Evolutionary conservation across 768 basidiomycete genomes (phyloP), one percentile per base, ranked within the genome.

Genomic region (Lyophyllum semitale): DNA sequence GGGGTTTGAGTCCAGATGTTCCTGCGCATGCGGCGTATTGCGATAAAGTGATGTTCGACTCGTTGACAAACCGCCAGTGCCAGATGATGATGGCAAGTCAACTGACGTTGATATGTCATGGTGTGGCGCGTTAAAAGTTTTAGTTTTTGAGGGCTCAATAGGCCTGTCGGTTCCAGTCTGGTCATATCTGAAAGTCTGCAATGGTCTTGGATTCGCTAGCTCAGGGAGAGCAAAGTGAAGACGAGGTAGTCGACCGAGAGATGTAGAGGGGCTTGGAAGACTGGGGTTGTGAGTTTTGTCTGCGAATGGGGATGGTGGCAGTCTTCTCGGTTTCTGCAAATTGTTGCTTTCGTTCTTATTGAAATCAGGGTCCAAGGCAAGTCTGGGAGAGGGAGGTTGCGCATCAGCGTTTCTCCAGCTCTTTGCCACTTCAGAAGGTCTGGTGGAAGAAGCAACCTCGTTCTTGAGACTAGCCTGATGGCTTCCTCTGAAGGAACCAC

Each of bases 271-370:
- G n/a, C 26, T 35, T 17, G 26, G 48, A 41, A 29, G 13, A n/a
- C 38, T 45, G 27, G 46, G 42, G 18, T 53, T 30, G 27, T 25
- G 47, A 30, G 29, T 44, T 26, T 57, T 40, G n/a, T 51, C 45
- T 27, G 37, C n/a, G 4, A 51, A 26, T 5, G 43, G 51, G 23
- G 48, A 38, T 15, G 40, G 29, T 6, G 27, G 18, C 23, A 25
- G 45, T 46, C 12, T 8, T 17, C 29, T 46, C 12, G 26, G 25
- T 20, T 32, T 7, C 20, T 17, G 45, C 8, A 25, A 2, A 22
- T 27, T 13, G n/a, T 18, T 43, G 9, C 20, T 12, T 30, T 53
- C 18, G 41, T 29, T 43, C 25, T 38, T 33, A 32, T 32, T 50
- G 30, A 29, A 12, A 30, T 23, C 15, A 18, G 35, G 15, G n/a